Base-by-base conservation (phyloP, 1,284 basidiomycete genomes). In the Moesziomyces globuligerus region DNA sequence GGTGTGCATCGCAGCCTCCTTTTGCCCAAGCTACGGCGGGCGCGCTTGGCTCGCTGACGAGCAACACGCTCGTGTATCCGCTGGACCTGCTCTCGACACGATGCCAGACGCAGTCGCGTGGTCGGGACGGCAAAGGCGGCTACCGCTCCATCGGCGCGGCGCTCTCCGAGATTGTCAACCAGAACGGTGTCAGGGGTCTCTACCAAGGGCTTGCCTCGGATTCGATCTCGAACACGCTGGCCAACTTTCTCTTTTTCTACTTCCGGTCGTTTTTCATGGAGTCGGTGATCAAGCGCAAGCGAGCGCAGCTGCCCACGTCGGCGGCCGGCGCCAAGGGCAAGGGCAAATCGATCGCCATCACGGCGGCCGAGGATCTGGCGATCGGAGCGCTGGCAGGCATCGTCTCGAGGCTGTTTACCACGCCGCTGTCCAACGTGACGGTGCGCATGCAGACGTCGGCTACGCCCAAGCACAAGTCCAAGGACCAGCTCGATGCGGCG, bases 371-470 rank as follows among this genome's bases (percentile, higher is more conserved):
- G 54, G 85, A 85, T 52, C 61, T 86, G 13, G 51, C 83, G 11
- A 79, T 85, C n/a, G 85, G 85, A 0, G 76, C 84, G 11, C 44
- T 85, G 15, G 83, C 85, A 7, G 85, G 85, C 0, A 70, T 85
- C 24, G 58, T 82, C 2, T 83, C 83, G 13, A 83, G 85, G 41
- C 81, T 83, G 34, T 76, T 85, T 47, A 83, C 83, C 2, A 78
- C 84, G n/a, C 85, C 85, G 1, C 75, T 86, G 21, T 84, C 83
- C n/a, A 85, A 85, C 48, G 83, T 86, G 23, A 84, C 83, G 8
- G 84, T 85, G 1, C 62, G 85, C 11, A 83, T 84, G 59, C 85
- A 85, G 72, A 82, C 85, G 7, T 51, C 58, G 7, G 57, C 74
- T 36, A 74, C 54, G 1, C 64, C 74, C 3, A 59, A 65, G 37